Base-by-base conservation (phyloP, 768 basidiomycete genomes). In the Neoboletus magnificus region DNA sequence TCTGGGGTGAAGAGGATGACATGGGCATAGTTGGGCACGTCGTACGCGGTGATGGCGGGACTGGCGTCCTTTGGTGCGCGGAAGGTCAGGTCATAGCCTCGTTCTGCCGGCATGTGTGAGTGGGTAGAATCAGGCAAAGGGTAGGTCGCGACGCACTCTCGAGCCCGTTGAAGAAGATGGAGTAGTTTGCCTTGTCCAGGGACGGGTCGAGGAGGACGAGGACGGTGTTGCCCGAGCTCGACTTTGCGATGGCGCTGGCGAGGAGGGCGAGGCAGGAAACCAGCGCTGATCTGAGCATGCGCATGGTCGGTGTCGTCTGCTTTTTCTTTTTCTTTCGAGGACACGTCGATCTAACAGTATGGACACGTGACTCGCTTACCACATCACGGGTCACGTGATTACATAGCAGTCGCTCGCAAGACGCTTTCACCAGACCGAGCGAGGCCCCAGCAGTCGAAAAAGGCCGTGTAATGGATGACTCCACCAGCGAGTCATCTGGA, bases 11-110 rank as follows among this genome's bases (percentile, higher is more conserved):
- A 87, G 59, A 98, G 70, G 59, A 98, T 82, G 72, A 97, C 82
- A 68, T 98, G 93, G 45, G 86, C 82, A 73, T 92, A 97, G 45
- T 80, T 76, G 37, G 87, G 82, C 22, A 87, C 79, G 62, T 84
- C 91, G 68, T 87, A 84, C 64, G 86, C 77, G 23, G 87, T 75
- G 39, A 93, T 72, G 23, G 79, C 71, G 11, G 91, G 89, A 45
- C 73, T 74, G 43, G 82, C 81, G 49, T 88, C 89, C 71, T 86
- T 91, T 16, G 94, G 91, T 22, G 80, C 77, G 50, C 94, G 87
- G 78, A 95, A 93, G 1, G 89, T 93, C 44, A 98, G 75, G 48
- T 90, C 78, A 72, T 90, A 97, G 10, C 96, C 96, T 57, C 84
- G 78, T 46, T 83, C 91, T 95, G 64, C 11, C 35, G 35, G 55